Conservation (phyloP, 2,329 filamentous ascomycete species). For the Diaporthe citri region DNA sequence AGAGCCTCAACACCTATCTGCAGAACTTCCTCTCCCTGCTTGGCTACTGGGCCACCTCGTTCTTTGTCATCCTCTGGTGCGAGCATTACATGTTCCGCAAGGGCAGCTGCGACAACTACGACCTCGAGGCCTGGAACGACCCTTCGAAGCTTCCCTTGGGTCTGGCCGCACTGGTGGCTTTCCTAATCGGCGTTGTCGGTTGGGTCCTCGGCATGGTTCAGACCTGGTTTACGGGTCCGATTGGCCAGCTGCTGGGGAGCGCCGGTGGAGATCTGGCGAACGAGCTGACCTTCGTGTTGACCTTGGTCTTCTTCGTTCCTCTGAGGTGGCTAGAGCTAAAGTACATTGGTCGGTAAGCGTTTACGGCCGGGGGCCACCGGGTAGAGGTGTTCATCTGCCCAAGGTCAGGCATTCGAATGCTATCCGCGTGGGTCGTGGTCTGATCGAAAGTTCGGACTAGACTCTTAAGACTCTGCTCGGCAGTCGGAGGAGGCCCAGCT, state of each 20-base stretch:
- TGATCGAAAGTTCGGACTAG: neutral
- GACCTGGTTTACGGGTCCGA: conserved; percentile 64
- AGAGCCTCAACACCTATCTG: conserved; percentile 57
- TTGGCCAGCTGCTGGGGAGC: conserved; percentile 57
- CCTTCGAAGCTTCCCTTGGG: conserved; percentile 58
- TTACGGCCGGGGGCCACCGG: neutral
- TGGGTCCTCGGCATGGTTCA: conserved; percentile 71
- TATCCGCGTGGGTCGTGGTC: neutral
- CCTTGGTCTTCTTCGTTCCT: conserved; percentile 59
- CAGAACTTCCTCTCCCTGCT: conserved; percentile 61
- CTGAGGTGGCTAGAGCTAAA: conserved; percentile 62
- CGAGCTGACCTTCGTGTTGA: conserved; percentile 64
- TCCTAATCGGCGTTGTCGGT: conserved; percentile 58
- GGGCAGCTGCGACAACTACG: conserved; percentile 57
- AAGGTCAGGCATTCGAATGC: neutral
- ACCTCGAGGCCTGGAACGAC: conserved; percentile 62
- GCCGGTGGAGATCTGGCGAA: conserved; percentile 64
- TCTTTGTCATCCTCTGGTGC: conserved; percentile 60
- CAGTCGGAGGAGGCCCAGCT: no score
- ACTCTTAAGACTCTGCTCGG: neutral
- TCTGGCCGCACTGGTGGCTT: conserved; percentile 56
- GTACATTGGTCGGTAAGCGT: conserved; percentile 54
- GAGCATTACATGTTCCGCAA: conserved; percentile 63
- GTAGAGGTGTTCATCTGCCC: neutral
- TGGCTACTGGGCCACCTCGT: conserved; percentile 63